These are phyloP conservation scores for Albifimbria verrucaria DNA, from an alignment of 2,329 filamentous ascomycete genomes.

Conservation along the genomic window DNA sequence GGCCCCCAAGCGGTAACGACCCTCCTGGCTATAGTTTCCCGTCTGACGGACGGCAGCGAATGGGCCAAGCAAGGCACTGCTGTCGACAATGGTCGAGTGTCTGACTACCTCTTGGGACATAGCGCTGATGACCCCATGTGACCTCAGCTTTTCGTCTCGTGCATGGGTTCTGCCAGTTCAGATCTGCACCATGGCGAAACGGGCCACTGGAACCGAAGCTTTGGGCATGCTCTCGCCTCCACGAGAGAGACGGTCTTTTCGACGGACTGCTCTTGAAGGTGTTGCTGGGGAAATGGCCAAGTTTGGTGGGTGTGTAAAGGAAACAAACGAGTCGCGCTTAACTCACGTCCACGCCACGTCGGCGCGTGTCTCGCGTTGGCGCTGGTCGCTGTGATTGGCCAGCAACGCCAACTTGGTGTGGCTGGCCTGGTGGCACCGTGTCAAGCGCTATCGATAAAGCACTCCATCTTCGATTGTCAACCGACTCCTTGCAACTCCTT, in stretches of 20 bases:
- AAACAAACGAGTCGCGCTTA: neutral
- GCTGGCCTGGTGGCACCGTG: neutral
- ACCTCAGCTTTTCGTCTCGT: neutral
- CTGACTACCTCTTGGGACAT: too few relatives aligned
- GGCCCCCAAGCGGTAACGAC: neutral
- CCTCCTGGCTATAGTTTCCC: neutral
- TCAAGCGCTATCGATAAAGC: constrained; percentile 25
- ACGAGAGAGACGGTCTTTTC: too few relatives aligned
- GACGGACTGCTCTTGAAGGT: too few relatives aligned
- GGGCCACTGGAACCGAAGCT: too few relatives aligned
- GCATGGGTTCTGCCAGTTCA: neutral
- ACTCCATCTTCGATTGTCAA: too few relatives aligned
- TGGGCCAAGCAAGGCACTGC: too few relatives aligned
- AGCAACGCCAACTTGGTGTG: neutral
- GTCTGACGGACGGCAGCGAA: neutral
- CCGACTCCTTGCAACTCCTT: neutral
- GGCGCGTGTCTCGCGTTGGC: neutral
- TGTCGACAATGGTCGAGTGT: too few relatives aligned
- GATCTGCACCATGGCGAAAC: too few relatives aligned
- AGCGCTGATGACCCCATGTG: neutral
- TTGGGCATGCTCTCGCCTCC: too few relatives aligned
- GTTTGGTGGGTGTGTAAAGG: too few relatives aligned
- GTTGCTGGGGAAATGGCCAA: too few relatives aligned
- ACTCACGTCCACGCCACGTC: neutral
- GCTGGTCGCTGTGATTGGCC: neutral